Evolutionary conservation across 176 grass and related monocot species (phyloP).

Genomic region (Luzula sylvatica): DNA sequence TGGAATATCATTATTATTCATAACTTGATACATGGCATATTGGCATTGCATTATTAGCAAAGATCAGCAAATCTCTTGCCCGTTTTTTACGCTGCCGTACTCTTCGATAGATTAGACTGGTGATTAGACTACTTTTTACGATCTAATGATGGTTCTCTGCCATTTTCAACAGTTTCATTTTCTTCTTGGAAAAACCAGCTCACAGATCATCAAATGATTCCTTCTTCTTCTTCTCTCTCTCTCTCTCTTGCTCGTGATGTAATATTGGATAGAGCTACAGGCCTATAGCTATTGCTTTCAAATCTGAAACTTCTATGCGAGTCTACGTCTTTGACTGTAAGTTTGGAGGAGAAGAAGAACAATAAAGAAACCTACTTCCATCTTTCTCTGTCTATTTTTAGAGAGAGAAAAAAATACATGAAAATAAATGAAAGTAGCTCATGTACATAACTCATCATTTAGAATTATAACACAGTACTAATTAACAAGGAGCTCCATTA

Average conservation of each 20-base stretch:
- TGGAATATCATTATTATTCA: too few species aligned
- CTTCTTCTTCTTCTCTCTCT: not conserved
- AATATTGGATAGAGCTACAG: not conserved
- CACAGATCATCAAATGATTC: slow-evolving; percentile 9
- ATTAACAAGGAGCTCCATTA: not conserved
- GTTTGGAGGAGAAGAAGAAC: not conserved
- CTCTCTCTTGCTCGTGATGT: not conserved
- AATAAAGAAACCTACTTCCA: slow-evolving; percentile 12
- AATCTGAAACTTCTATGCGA: slow-evolving; percentile 4
- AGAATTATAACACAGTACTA: slow-evolving; percentile 4
- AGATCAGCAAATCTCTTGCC: slow-evolving; percentile 19
- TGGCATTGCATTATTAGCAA: too few species aligned
- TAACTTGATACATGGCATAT: too few species aligned
- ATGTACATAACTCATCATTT: slow-evolving; percentile 17
- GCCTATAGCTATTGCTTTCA: slow-evolving; percentile 8
- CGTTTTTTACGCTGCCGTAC: slow-evolving; percentile 12
- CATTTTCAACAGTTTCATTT: slow-evolving; percentile 16
- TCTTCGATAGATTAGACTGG: slow-evolving; percentile 15
- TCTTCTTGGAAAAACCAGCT: slow-evolving; percentile 21
- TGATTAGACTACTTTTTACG: slow-evolving; percentile 18
- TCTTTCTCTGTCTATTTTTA: not conserved
- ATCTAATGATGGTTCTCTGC: slow-evolving; percentile 21
- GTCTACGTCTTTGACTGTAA: slow-evolving; percentile 18
- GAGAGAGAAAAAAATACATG: not conserved
- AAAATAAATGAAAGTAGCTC: not conserved